Evolutionary conservation across 2,329 filamentous ascomycete genomes (phyloP).

Genomic region (Blastomyces gilchristii): DNA sequence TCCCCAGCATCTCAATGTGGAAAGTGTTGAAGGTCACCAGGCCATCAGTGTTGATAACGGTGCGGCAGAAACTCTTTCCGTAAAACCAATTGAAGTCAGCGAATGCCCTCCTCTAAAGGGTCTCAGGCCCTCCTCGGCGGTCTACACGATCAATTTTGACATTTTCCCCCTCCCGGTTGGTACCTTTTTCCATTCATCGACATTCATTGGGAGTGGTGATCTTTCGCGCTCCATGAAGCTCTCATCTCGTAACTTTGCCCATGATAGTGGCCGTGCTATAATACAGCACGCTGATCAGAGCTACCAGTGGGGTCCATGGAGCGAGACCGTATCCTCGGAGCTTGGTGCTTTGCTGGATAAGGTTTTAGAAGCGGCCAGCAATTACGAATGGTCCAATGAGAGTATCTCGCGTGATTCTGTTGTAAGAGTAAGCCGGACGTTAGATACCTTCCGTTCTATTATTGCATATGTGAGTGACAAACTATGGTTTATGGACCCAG

Average conservation of each 20-base stretch:
- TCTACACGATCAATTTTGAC: constrained; percentile 46
- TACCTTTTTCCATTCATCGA: constrained; percentile 47
- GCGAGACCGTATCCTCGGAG: constrained; percentile 43
- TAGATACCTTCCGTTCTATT: constrained; percentile 32
- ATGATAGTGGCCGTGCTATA: constrained; percentile 28
- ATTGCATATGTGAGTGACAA: constrained; percentile 41
- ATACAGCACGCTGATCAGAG: constrained; percentile 28
- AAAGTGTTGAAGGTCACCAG: constrained; percentile 38
- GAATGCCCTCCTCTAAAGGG: constrained; percentile 23
- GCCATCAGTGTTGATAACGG: constrained; percentile 22
- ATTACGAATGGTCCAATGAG: constrained; percentile 6
- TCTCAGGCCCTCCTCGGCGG: constrained; percentile 39
- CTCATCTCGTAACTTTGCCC: constrained; percentile 35
- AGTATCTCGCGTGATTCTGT: constrained; percentile 6
- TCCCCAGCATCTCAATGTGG: constrained; percentile 39
- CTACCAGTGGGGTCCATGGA: constrained; percentile 45
- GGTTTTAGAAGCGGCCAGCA: constrained; percentile 16
- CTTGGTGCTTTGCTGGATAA: constrained; percentile 29
- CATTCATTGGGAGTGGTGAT: constrained; percentile 49
- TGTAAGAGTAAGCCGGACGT: constrained; percentile 12
- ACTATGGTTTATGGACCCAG: constrained; percentile 44
- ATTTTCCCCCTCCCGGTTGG: constrained; percentile 40
- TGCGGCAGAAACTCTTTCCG: constrained; percentile 5
- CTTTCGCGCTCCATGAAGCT: constrained; percentile 39
- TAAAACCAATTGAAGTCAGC: constrained; percentile 5